Conservation (phyloP, 2,329 filamentous ascomycete genomes). For the Alternaria sp. region DNA sequence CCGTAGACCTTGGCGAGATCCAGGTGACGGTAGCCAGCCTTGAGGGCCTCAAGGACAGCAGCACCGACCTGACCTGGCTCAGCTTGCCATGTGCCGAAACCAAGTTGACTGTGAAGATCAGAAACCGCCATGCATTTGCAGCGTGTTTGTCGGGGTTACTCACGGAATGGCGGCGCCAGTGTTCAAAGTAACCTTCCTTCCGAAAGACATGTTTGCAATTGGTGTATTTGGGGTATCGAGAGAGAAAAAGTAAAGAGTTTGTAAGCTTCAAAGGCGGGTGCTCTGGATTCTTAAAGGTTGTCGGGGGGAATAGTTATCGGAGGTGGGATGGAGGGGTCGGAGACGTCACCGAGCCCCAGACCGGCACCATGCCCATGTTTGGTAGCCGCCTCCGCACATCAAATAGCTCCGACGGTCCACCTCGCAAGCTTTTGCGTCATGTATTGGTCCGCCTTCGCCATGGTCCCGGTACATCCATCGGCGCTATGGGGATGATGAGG, state of each 20-base stretch:
- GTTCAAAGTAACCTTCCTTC: conserved; percentile 61
- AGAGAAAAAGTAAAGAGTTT: conserved; percentile 6
- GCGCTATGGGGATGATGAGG: conserved; percentile 1
- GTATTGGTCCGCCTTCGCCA: not conserved
- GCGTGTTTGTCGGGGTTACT: conserved; percentile 67
- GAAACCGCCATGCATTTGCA: conserved; percentile 61
- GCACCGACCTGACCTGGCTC: conserved; percentile 50
- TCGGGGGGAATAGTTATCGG: conserved; percentile 25
- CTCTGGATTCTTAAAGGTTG: conserved; percentile 11
- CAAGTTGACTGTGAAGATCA: conserved; percentile 64
- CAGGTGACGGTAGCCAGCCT: conserved; percentile 45
- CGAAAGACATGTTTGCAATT: conserved; percentile 39
- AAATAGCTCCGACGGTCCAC: conserved; percentile 16
- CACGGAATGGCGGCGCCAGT: conserved; percentile 78
- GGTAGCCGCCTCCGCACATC: conserved; percentile 18
- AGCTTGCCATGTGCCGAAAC: conserved; percentile 47
- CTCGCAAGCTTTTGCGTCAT: conserved; percentile 14
- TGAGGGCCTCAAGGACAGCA: conserved; percentile 52
- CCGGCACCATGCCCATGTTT: conserved; percentile 26
- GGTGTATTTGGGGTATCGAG: conserved; percentile 12
- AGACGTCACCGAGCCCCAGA: conserved; percentile 29
- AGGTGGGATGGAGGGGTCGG: conserved; percentile 32
- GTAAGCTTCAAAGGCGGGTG: not conserved
- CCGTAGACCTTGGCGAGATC: conserved; percentile 45
- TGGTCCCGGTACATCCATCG: conserved; percentile 3